phyloP scores from a whole-genome alignment of 768 basidiomycete species.

The Flagelloscypha sp. region DNA sequence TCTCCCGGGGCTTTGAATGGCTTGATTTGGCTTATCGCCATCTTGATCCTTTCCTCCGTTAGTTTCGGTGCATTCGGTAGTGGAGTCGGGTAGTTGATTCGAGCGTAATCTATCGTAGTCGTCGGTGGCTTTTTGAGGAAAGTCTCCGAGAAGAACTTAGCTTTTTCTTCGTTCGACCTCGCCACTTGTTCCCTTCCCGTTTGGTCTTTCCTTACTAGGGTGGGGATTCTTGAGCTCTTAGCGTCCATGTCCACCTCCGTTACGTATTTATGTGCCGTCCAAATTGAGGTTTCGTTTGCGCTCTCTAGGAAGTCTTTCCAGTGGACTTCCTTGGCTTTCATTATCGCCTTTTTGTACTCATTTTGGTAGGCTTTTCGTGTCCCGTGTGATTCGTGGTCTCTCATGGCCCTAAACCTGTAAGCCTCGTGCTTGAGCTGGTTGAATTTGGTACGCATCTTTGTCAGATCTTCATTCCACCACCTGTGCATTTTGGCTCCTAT shows the following conservation, averaged over 20 bases:
- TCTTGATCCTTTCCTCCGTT: conserved; percentile 13
- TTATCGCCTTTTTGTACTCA: conserved; percentile 9
- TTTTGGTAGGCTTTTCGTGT: background rate
- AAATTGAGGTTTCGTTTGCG: conserved; percentile 8
- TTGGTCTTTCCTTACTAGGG: conserved; percentile 2
- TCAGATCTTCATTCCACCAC: conserved; percentile 12
- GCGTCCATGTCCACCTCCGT: conserved; percentile 7
- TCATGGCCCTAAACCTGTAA: background rate
- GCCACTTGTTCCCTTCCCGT: background rate
- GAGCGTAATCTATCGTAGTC: no score
- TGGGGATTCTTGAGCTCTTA: conserved; percentile 4
- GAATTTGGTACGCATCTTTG: background rate
- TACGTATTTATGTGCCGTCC: conserved; percentile 13
- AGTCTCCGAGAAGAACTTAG: background rate
- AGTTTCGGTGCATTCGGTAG: background rate
- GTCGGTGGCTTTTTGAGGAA: no score
- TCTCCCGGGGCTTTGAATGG: conserved; percentile 16
- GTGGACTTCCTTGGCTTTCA: conserved; percentile 13
- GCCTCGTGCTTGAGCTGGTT: conserved; percentile 2
- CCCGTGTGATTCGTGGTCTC: conserved; percentile 3
- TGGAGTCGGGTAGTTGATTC: conserved; percentile 14
- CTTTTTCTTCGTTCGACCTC: background rate
- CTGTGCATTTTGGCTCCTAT: conserved; percentile 12
- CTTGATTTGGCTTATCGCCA: conserved; percentile 8
- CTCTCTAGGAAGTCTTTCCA: conserved; percentile 18